These are phyloP conservation scores for Penicillium waksmanii DNA, from an alignment of 495 filamentous ascomycete genomes.

Conservation along the genomic window DNA sequence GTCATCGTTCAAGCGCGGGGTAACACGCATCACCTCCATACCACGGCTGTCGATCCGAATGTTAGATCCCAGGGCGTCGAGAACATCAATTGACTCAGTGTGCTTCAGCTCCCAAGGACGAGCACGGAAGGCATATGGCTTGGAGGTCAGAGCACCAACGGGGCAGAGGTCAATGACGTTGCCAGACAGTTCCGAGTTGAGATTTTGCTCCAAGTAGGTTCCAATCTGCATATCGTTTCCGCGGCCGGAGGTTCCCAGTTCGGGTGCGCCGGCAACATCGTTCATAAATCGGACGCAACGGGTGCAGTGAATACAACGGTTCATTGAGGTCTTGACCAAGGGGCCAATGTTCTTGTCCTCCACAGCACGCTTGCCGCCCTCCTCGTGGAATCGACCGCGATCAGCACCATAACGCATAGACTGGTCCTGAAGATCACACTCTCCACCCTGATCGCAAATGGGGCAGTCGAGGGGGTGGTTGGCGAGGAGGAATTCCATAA, in stretches of 20 bases:
- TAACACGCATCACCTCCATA: conserved; percentile 93
- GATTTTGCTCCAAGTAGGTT: conserved; percentile 89
- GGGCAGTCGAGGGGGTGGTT: conserved; percentile 98
- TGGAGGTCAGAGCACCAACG: conserved; percentile 93
- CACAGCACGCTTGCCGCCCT: conserved; percentile 90
- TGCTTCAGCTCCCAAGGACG: conserved; percentile 95
- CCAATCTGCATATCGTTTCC: conserved; percentile 98
- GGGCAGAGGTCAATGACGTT: conserved; percentile 99
- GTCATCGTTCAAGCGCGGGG: conserved; percentile 93
- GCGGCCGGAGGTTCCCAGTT: conserved; percentile 90
- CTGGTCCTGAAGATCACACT: conserved; percentile 98
- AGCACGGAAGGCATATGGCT: conserved; percentile 96
- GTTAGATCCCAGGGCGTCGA: conserved; percentile 90
- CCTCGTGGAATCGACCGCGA: conserved; percentile 93
- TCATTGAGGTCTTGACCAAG: conserved; percentile 99
- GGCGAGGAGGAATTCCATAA: conserved; percentile 97
- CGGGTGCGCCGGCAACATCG: conserved; percentile 92
- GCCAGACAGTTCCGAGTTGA: conserved; percentile 91
- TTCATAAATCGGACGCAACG: conserved; percentile 97
- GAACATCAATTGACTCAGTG: conserved; percentile 90
- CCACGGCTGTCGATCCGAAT: conserved; percentile 91
- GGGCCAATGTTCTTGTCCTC: conserved; percentile 99
- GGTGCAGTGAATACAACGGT: conserved; percentile 98
- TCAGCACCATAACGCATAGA: conserved; percentile 98
- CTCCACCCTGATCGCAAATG: conserved; percentile 97